Base-by-base conservation (phyloP, 1,284 basidiomycete species). In the Cryptococcus hybrid region DNA sequence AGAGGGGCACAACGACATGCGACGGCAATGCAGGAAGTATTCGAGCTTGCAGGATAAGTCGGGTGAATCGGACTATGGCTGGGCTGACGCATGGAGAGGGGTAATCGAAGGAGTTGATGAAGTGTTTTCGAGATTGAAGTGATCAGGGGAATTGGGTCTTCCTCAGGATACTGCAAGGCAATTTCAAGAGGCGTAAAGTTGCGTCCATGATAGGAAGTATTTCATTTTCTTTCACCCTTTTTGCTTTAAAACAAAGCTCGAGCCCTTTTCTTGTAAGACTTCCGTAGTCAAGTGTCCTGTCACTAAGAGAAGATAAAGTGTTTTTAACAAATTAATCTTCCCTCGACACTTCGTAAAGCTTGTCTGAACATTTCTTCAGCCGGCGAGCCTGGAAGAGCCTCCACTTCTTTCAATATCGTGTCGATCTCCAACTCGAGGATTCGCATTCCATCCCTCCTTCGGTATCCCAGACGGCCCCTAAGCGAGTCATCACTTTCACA, bases 121-220 rank as follows among this genome's bases (percentile, higher is more conserved):
- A 34, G 55, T 50, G 34, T 30, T 50, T 9, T 49, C 44, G 30
- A 59, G 43, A 12, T 47, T 39, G 15, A 54, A 44, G 45, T 47
- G 46, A 47, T 30, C 18, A 47, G 13, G 12, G 18, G 46, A 47
- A 12, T 30, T 24, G 52, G 49, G 59, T 34, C 11, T 55, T 40
- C 4, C 45, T 44, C 36, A 56, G 45, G 3, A 60, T 34, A 11
- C 55, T 35, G 30, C 7, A 56, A 38, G 12, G 52, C 55, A 24
- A 37, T 40, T 48, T 54, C 18, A 63, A 57, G 3, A 69, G 57
- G 2, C 47, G 47, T n/a, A 63, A 24, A 2, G 59, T 24, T 54
- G 7, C 56, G 46, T 9, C 61, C 54, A 11, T n/a, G 30, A 35
- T 13, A 35, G 7, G 15, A 12, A 12, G 11, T 48, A n/a, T 13